Evolutionary conservation across 805 yeast species (phyloP).

Genomic region (Yamadazyma ubonensis): DNA sequence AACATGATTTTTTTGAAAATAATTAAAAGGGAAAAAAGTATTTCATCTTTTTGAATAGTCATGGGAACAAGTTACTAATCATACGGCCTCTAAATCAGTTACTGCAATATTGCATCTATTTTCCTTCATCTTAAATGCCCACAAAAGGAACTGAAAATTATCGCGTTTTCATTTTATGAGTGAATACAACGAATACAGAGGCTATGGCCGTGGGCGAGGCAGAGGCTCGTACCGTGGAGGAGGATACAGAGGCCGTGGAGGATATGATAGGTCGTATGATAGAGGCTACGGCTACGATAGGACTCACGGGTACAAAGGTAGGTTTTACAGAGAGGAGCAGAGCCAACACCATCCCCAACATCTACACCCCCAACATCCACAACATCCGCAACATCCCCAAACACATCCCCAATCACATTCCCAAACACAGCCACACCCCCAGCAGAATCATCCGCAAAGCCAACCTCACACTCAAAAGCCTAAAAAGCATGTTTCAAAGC

Average conservation of each 20-base stretch:
- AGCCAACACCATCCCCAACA: neutral
- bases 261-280: conserved; percentile 18
- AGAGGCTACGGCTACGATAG: conserved; percentile 18
- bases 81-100: no score
- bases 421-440: conserved; percentile 1
- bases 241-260: conserved; percentile 18
- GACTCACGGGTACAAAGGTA: conserved; percentile 2
- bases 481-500: neutral
- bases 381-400: neutral
- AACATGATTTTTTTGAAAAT: no score
- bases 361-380: neutral
- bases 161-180: conserved; percentile 8
- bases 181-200: conserved; percentile 13
- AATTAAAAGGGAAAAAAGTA: no score
- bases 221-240: conserved; percentile 21
- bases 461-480: neutral
- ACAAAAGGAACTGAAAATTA: conserved; percentile 1
- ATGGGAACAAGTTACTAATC: no score
- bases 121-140: neutral
- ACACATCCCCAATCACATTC: neutral
- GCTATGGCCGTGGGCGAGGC: conserved; percentile 9
- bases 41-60: no score
- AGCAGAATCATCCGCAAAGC: neutral
- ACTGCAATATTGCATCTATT: neutral
- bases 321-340: neutral